Evolutionary conservation across 768 basidiomycete species (phyloP), one percentile per base, ranked within the genome.

Genomic region (Leccinum longicurvipes): DNA sequence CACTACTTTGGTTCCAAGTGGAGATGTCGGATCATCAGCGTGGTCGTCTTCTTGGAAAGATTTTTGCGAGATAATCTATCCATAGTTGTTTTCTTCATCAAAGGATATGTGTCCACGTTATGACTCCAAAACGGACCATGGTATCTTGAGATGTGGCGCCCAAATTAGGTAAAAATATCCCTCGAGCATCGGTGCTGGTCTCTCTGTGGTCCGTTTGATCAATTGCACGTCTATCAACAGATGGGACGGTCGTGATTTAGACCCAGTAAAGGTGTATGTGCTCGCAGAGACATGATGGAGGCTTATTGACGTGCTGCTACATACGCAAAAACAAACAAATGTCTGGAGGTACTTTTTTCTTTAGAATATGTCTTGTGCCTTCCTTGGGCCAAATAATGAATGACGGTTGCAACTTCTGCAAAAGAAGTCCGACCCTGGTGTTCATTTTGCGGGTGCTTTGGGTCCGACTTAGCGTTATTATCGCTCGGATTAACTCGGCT

Each of bases 191-290:
- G 55, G 36, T 46, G 14, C 32, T 51, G 36, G 31, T 41, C 57
- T 27, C 19, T 29, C 27, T 23, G 28, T 31, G 19, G 47, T 47
- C 39, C 59, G 31, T 47, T 23, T 50, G 50, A 65, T 67, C 53
- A 39, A 50, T 32, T 6, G 29, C n/a, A 57, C 41, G 54, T 55
- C 54, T 34, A 62, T 67, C 60, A 67, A 36, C 47, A 58, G 59
- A 57, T 58, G 45, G 34, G 31, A 54, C 36, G 14, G 32, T 27
- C 46, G 36, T 56, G 21, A 63, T 47, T 46, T 55, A 21, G 41
- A 23, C n/a, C 32, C 27, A 44, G 48, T 60, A 34, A 39, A 48
- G 11, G 23, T 25, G 51, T 55, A 25, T 36, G 24, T 47, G 24
- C 23, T 39, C 19, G 39, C 19, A 7, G 8, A n/a, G 23, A 28